Evolutionary conservation across 208 protist species (phyloP).

Genomic region (Leishmania aethiopica): DNA sequence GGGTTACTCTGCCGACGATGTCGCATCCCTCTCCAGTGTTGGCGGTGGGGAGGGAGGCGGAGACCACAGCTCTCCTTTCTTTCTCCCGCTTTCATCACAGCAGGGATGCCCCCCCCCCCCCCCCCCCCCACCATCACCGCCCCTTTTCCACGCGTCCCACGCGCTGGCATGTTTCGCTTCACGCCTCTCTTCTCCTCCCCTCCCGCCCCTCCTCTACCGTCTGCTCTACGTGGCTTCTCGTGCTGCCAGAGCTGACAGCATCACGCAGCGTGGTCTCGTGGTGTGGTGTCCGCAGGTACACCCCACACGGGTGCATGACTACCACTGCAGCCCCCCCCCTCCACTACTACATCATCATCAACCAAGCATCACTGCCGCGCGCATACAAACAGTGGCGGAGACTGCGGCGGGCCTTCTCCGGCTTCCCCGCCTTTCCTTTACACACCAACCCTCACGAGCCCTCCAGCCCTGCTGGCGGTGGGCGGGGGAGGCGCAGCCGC

Average conservation of each 20-base stretch:
- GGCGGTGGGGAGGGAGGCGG: not conserved
- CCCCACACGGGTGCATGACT: not conserved
- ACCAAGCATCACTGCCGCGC: not conserved
- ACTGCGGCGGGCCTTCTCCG: not conserved
- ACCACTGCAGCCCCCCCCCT: not conserved
- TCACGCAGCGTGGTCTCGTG: not conserved
- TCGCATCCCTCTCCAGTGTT: not conserved
- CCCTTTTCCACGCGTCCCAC: slow-evolving; percentile 6
- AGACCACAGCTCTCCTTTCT: not conserved
- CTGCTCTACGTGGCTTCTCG: slow-evolving; percentile 1
- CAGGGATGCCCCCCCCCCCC: not conserved
- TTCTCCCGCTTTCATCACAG: not conserved
- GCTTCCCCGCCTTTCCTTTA: not conserved
- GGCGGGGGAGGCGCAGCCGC: not conserved
- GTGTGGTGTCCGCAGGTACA: no score
- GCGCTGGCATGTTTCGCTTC: slow-evolving; percentile 1
- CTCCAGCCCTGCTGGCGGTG: not conserved
- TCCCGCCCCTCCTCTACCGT: not conserved
- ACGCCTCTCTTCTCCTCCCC: not conserved
- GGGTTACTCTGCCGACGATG: not conserved
- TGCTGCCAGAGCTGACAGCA: not conserved
- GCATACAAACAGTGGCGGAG: not conserved
- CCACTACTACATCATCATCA: not conserved
- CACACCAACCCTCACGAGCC: not conserved
- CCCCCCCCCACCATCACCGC: not conserved